These are phyloP conservation scores for Schizosaccharomyces osmophilus DNA, from an alignment of 805 yeast species.

Conservation along the genomic window DNA sequence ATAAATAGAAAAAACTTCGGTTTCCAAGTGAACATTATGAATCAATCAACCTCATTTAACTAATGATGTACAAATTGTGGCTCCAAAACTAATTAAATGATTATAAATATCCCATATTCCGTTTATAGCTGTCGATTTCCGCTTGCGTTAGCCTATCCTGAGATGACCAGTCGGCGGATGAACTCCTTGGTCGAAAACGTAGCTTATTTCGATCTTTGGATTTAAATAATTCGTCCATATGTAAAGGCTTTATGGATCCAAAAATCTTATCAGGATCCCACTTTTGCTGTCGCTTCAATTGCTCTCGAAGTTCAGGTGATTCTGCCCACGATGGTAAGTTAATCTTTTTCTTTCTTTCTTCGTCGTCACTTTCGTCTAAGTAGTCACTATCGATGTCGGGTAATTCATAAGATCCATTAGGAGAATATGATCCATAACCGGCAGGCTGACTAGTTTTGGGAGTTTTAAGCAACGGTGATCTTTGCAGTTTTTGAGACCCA, in stretches of 20 bases:
- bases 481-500: background rate
- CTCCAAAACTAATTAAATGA: background rate
- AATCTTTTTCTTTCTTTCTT: slow-evolving; percentile 22
- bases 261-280: slow-evolving; percentile 46
- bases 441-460: background rate
- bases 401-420: slow-evolving; percentile 4
- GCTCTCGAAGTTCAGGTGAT: slow-evolving; percentile 28
- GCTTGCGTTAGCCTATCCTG: slow-evolving; percentile 22
- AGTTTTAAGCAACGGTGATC: background rate
- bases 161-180: slow-evolving; percentile 28
- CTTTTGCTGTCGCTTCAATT: slow-evolving; percentile 22
- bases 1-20: too few species aligned
- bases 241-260: slow-evolving; percentile 48
- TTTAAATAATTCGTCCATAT: slow-evolving; percentile 44
- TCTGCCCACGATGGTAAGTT: slow-evolving; percentile 36
- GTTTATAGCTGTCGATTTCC: slow-evolving; percentile 25
- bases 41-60: background rate
- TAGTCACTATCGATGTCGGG: slow-evolving; percentile 14
- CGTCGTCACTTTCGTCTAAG: slow-evolving; percentile 9
- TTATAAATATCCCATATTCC: slow-evolving; percentile 20
- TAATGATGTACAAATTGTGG: background rate
- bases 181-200: slow-evolving; percentile 29
- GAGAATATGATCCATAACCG: background rate
- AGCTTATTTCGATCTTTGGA: slow-evolving; percentile 18
- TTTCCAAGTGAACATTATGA: background rate